phyloP scores from a whole-genome alignment of 768 basidiomycete species.

The Rhodotorula sphaerocarpa region DNA sequence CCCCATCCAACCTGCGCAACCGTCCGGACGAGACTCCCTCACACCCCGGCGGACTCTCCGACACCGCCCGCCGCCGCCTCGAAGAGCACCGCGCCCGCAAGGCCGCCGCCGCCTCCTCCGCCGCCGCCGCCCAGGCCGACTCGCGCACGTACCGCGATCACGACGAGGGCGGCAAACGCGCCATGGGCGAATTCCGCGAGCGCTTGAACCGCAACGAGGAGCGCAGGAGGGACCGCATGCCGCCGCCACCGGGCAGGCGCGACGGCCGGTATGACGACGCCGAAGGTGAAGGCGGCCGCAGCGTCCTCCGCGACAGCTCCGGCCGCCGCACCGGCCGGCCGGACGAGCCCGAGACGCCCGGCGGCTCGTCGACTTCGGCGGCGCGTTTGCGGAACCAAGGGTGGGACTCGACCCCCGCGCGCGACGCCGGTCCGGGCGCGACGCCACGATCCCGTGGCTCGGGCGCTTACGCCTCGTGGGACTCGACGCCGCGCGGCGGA shows the following conservation, averaged over 20 bases:
- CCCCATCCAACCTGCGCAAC: conserved; percentile 59
- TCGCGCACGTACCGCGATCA: conserved; percentile 14
- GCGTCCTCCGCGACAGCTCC: conserved; percentile 28
- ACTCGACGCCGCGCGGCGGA: conserved; percentile 34
- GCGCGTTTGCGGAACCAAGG: conserved; percentile 82
- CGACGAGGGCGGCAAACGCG: conserved; percentile 27
- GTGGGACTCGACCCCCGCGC: conserved; percentile 83
- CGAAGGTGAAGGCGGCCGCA: not conserved
- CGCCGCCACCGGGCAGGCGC: not conserved
- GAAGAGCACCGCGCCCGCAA: conserved; percentile 67
- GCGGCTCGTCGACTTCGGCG: conserved; percentile 44
- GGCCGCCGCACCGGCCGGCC: conserved; percentile 54
- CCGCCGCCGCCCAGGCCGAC: no score
- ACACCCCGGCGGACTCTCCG: conserved; percentile 79
- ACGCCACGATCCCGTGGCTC: conserved; percentile 27
- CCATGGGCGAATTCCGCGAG: conserved; percentile 57
- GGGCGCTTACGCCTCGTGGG: conserved; percentile 16
- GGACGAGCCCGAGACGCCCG: conserved; percentile 23
- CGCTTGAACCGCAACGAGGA: conserved; percentile 57
- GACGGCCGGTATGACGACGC: conserved; percentile 42
- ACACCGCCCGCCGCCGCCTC: conserved; percentile 58
- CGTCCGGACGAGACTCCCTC: conserved; percentile 87
- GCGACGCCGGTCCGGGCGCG: conserved; percentile 15
- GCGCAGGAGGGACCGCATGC: conserved; percentile 50
- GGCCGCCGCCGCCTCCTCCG: conserved; percentile 54